Conservation (phyloP, 176 grass and related monocot genomes). For the Avena insularis region DNA sequence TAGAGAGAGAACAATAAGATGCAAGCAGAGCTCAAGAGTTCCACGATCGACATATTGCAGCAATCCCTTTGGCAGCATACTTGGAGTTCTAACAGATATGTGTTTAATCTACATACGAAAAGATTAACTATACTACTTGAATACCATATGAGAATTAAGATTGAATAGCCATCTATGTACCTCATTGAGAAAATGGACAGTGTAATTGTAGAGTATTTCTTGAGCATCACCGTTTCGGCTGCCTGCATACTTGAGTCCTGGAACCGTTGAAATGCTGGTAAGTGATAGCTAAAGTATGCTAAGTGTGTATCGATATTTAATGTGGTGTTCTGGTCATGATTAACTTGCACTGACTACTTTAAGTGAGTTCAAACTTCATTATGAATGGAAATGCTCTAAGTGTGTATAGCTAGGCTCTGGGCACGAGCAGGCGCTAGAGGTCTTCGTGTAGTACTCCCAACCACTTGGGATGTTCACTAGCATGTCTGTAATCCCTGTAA, state of each 20-base stretch:
- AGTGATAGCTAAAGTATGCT: constrained; percentile 38
- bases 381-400: neutral
- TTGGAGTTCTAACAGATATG: constrained; percentile 54
- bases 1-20: constrained; percentile 88
- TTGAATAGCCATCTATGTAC: constrained; percentile 41
- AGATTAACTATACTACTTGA: constrained; percentile 19
- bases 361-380: neutral
- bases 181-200: constrained; percentile 89
- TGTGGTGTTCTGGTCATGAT: neutral
- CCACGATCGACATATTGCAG: constrained; percentile 85
- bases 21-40: constrained; percentile 86
- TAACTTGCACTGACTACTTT: constrained; percentile 10
- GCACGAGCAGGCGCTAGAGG: no score
- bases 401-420: no score
- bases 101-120: constrained; percentile 77
- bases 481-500: no score
- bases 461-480: no score
- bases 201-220: constrained; percentile 82
- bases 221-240: constrained; percentile 91
- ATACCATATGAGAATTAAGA: constrained; percentile 36
- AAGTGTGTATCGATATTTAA: constrained; percentile 15
- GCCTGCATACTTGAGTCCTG: constrained; percentile 95
- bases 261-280: constrained; percentile 37
- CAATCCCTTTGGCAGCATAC: constrained; percentile 78
- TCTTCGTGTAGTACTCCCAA: no score